Conservation (phyloP, 2,329 filamentous ascomycete species). For the Cladophialophora yegresii region DNA sequence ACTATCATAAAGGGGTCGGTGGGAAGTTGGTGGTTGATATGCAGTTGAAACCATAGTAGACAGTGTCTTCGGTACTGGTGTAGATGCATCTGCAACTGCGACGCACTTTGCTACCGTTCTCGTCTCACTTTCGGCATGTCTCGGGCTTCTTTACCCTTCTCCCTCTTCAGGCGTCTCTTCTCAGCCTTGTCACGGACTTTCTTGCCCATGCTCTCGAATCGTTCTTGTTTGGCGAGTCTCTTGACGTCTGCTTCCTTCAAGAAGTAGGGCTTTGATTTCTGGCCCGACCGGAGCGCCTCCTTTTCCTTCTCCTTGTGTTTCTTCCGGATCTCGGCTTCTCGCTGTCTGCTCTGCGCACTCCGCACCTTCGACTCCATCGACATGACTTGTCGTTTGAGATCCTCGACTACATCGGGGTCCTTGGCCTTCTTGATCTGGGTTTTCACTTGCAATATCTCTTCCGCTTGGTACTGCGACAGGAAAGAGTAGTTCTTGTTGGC, state of each 20-base stretch:
- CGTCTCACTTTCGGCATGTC: conserved; percentile 56
- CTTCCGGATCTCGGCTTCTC: conserved; percentile 67
- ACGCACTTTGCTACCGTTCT: conserved; percentile 24
- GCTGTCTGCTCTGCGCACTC: conserved; percentile 68
- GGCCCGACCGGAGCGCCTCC: conserved; percentile 80
- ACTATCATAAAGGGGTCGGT: conserved; percentile 50
- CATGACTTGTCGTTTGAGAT: conserved; percentile 70
- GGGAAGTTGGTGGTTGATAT: conserved; percentile 51
- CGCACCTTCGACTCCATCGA: conserved; percentile 78
- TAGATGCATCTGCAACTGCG: neutral
- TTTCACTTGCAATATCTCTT: conserved; percentile 77
- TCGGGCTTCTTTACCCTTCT: conserved; percentile 80
- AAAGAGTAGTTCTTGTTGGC: conserved; percentile 78
- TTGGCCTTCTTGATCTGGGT: conserved; percentile 67
- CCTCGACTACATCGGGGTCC: conserved; percentile 65
- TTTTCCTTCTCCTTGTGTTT: conserved; percentile 82
- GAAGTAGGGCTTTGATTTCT: conserved; percentile 77
- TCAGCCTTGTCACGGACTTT: conserved; percentile 81
- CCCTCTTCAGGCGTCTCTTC: conserved; percentile 86
- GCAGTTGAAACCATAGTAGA: conserved; percentile 20
- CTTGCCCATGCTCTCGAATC: conserved; percentile 80
- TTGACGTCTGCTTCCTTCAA: conserved; percentile 91
- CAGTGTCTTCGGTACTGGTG: neutral
- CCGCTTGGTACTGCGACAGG: conserved; percentile 78
- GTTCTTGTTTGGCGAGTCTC: conserved; percentile 76